A percentile compares a stretch with the other conserved stretches of the same genome.
Evolutionary conservation across 1,284 basidiomycete species (phyloP).

Genomic region (Cerioporus squamosus): DNA sequence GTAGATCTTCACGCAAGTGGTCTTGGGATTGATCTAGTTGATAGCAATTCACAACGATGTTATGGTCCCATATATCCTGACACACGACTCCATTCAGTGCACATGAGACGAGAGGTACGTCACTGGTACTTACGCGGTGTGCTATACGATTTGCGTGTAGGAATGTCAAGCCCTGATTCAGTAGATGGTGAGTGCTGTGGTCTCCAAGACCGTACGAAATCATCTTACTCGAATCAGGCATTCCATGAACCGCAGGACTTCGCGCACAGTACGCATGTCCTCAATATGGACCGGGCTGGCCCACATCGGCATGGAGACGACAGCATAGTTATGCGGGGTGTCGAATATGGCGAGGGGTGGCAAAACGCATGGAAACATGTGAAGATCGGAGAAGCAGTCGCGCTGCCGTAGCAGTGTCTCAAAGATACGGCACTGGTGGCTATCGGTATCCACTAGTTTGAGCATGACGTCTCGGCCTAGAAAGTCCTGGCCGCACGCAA

Average conservation of each 20-base stretch:
- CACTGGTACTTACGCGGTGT: too few relatives aligned
- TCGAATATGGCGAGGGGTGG: slow-evolving; percentile 3
- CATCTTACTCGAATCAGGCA: not conserved
- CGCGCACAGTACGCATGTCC: not conserved
- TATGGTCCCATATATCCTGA: too few relatives aligned
- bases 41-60: too few relatives aligned
- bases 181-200: too few relatives aligned
- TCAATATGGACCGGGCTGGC: not conserved
- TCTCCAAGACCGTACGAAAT: too few relatives aligned
- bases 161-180: not conserved
- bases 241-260: not conserved
- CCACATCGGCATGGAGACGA: slow-evolving; percentile 6
- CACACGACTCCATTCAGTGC: too few relatives aligned
- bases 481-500: not conserved
- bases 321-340: not conserved
- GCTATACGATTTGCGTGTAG: not conserved
- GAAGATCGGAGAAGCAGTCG: too few relatives aligned
- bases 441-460: slow-evolving; percentile 1
- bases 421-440: not conserved
- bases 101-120: too few relatives aligned
- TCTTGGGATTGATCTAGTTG: too few relatives aligned
- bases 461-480: slow-evolving; percentile 3
- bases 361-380: not conserved
- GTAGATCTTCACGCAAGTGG: too few relatives aligned
- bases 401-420: not conserved